Evolutionary conservation across 176 grass and related monocot genomes (phyloP).

Genomic region (Pontederia paniculata): DNA sequence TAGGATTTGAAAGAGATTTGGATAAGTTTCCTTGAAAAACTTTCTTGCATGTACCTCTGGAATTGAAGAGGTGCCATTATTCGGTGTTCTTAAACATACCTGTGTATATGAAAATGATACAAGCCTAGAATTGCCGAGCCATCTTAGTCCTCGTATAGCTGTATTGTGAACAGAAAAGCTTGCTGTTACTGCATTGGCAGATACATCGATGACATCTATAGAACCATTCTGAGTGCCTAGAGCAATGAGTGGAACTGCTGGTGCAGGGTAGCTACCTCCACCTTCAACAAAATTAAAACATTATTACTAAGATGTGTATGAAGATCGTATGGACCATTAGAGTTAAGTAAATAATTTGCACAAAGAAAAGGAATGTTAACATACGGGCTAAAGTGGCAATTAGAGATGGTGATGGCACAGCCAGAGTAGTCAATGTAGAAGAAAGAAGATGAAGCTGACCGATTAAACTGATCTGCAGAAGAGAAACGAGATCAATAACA

Average conservation of each 20-base stretch:
- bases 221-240: constrained; percentile 85
- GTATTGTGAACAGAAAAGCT: constrained; percentile 86
- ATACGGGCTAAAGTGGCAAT: constrained; percentile 94
- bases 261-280: constrained; percentile 95
- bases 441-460: constrained; percentile 99
- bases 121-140: constrained; percentile 95
- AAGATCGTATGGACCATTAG: neutral
- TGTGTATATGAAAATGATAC: constrained; percentile 95
- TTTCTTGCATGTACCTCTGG: no score
- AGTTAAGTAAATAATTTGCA: constrained; percentile 3
- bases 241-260: constrained; percentile 94
- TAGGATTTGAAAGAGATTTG: no score
- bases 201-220: constrained; percentile 81
- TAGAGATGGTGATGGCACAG: constrained; percentile 91
- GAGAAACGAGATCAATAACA: constrained; percentile 24
- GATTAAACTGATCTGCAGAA: constrained; percentile 80
- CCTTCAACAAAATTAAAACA: constrained; percentile 46
- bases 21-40: no score
- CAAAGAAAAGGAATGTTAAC: constrained; percentile 15
- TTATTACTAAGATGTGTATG: neutral
- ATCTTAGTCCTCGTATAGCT: constrained; percentile 72
- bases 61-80: neutral
- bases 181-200: constrained; percentile 67
- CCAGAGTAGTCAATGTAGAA: constrained; percentile 90
- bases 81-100: constrained; percentile 32